These are phyloP conservation scores for Cairneyella variabilis DNA, from an alignment of 495 filamentous ascomycete genomes.

Conservation along the genomic window DNA sequence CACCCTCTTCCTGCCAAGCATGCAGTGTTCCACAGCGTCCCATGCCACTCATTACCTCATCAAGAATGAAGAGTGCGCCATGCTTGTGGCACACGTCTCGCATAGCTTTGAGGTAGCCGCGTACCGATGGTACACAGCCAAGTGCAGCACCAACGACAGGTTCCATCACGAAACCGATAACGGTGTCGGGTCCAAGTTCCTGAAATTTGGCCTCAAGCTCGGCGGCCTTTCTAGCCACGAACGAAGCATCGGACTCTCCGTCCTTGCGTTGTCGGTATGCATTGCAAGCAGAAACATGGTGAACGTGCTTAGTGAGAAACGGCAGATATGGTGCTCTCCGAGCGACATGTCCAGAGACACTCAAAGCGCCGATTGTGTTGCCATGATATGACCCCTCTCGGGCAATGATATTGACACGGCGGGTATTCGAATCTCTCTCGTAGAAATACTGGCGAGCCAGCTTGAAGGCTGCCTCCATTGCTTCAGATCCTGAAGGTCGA, in stretches of 20 bases:
- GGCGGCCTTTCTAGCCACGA: constrained; percentile 45
- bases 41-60: constrained; percentile 82
- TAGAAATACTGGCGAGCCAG: constrained; percentile 59
- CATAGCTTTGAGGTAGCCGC: constrained; percentile 63
- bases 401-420: constrained; percentile 57
- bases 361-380: constrained; percentile 63
- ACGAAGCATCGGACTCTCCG: constrained; percentile 42
- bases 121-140: constrained; percentile 59
- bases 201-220: constrained; percentile 77
- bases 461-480: constrained; percentile 62
- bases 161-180: constrained; percentile 76
- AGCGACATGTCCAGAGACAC: constrained; percentile 57
- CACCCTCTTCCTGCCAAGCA: constrained; percentile 62
- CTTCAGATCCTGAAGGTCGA: constrained; percentile 53
- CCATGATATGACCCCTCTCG: constrained; percentile 73
- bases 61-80: constrained; percentile 65
- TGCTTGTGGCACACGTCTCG: constrained; percentile 58
- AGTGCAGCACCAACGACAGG: constrained; percentile 58
- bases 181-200: constrained; percentile 63
- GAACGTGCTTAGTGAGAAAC: constrained; percentile 56
- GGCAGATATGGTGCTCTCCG: constrained; percentile 65
- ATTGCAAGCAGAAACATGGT: constrained; percentile 67
- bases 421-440: constrained; percentile 44
- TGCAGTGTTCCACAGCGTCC: constrained; percentile 64
- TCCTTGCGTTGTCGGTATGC: constrained; percentile 53